A percentile compares a stretch with the other conserved stretches of the same genome.
Evolutionary conservation across 768 basidiomycete genomes (phyloP).

Genomic region (Suillus placidus): DNA sequence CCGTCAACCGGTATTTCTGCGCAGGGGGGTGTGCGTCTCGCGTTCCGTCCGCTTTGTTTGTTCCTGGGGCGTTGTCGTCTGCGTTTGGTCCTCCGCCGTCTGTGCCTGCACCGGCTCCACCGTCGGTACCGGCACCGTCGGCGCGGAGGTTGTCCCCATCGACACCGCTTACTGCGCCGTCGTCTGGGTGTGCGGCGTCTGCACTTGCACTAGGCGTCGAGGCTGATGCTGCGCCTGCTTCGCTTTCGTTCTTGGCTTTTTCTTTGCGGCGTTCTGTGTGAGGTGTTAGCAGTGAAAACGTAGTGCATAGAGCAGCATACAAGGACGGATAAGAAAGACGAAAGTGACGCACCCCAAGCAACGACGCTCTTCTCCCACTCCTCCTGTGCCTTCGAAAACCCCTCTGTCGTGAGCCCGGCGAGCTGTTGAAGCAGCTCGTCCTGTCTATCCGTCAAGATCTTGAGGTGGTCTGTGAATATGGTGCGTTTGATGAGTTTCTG

Average conservation of each 20-base stretch:
- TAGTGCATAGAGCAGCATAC: background rate
- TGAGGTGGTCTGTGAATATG: constrained; percentile 75
- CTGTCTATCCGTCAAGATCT: constrained; percentile 66
- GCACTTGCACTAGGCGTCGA: constrained; percentile 21
- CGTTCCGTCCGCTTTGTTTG: constrained; percentile 33
- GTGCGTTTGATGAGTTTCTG: constrained; percentile 76
- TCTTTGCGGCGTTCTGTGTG: constrained; percentile 57
- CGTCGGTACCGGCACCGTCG: background rate
- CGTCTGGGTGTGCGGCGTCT: constrained; percentile 32
- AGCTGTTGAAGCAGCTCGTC: constrained; percentile 70
- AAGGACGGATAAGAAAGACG: background rate
- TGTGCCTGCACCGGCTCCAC: background rate
- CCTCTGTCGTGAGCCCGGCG: constrained; percentile 57
- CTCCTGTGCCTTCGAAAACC: constrained; percentile 69
- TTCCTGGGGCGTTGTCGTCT: constrained; percentile 21
- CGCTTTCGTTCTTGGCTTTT: constrained; percentile 44
- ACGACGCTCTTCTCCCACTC: constrained; percentile 74
- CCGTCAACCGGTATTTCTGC: constrained; percentile 80
- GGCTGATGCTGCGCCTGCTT: constrained; percentile 34
- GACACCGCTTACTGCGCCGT: constrained; percentile 17
- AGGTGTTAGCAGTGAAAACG: constrained; percentile 1
- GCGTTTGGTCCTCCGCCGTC: background rate
- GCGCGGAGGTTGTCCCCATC: background rate
- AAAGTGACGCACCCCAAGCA: constrained; percentile 60
- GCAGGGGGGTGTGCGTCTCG: constrained; percentile 61